These are phyloP conservation scores for Oryza longistaminata DNA, from an alignment of 176 grass and related monocot species.

Conservation along the genomic window DNA sequence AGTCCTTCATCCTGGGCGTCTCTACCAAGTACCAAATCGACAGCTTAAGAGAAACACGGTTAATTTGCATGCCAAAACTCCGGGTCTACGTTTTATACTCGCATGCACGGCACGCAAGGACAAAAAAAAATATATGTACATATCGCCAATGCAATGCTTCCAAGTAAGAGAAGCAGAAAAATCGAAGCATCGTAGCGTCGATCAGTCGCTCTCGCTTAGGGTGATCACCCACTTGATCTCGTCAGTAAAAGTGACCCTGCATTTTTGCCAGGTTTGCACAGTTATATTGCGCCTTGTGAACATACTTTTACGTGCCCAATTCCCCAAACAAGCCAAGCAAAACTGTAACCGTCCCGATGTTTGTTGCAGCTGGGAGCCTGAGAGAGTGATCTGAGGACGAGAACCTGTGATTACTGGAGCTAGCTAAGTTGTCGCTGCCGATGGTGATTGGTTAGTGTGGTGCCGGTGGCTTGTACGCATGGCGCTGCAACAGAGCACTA, in stretches of 20 bases:
- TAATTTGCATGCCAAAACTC: neutral
- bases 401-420: neutral
- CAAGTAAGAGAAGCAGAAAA: constrained; percentile 36
- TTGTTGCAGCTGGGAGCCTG: neutral
- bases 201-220: constrained; percentile 21
- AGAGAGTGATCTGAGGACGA: neutral
- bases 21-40: neutral
- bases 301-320: neutral
- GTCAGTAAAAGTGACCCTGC: neutral
- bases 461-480: constrained; percentile 53
- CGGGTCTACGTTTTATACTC: constrained; percentile 18
- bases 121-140: neutral
- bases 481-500: constrained; percentile 13
- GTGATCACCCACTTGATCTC: constrained; percentile 12
- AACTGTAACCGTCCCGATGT: neutral
- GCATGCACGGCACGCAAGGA: neutral
- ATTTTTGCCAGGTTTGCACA: neutral
- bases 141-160: constrained; percentile 30
- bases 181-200: neutral
- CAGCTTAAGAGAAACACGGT: neutral
- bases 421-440: neutral
- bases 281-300: neutral
- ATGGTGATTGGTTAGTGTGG: constrained; percentile 13
- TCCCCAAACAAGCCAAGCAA: constrained; percentile 1
- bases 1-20: constrained; percentile 47